Conservation (phyloP, 2,329 filamentous ascomycete species). For the Apiospora kogelbergensis region DNA sequence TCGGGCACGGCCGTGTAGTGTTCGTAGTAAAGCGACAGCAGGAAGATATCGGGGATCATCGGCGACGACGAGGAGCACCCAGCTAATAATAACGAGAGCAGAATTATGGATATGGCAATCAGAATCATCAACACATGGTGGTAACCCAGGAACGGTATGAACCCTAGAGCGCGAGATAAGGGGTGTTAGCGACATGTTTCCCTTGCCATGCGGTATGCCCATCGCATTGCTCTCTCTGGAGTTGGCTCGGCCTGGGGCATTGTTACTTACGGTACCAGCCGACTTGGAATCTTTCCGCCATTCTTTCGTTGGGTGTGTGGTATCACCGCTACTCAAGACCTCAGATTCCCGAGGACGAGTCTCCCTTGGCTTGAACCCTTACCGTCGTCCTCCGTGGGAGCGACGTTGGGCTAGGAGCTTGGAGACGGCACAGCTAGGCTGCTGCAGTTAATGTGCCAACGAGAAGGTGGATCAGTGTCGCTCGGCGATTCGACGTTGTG, state of each 20-base stretch:
- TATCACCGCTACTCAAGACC: neutral
- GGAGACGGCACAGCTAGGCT: neutral
- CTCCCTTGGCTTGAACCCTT: neutral
- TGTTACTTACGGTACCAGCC: constrained; percentile 37
- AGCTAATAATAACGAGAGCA: constrained; percentile 88
- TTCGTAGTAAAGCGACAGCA: constrained; percentile 97
- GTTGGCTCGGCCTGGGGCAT: neutral
- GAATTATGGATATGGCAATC: constrained; percentile 88
- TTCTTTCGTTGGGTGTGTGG: neutral
- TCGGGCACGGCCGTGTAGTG: constrained; percentile 79
- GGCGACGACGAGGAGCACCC: constrained; percentile 97
- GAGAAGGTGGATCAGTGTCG: neutral
- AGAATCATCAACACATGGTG: constrained; percentile 96
- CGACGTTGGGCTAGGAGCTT: neutral
- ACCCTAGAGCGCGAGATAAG: constrained; percentile 42
- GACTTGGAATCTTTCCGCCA: constrained; percentile 38
- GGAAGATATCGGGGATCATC: constrained; percentile 91
- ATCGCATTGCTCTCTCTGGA: neutral
- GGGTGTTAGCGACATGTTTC: neutral
- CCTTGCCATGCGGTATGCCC: neutral
- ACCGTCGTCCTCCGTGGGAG: constrained; percentile 5
- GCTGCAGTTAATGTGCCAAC: neutral
- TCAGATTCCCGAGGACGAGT: neutral
- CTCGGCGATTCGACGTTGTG: neutral
- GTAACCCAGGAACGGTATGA: constrained; percentile 69